These are phyloP conservation scores for Euphorbia pulcherrima DNA, from an alignment of 345 rosid genomes.

Conservation along the genomic window DNA sequence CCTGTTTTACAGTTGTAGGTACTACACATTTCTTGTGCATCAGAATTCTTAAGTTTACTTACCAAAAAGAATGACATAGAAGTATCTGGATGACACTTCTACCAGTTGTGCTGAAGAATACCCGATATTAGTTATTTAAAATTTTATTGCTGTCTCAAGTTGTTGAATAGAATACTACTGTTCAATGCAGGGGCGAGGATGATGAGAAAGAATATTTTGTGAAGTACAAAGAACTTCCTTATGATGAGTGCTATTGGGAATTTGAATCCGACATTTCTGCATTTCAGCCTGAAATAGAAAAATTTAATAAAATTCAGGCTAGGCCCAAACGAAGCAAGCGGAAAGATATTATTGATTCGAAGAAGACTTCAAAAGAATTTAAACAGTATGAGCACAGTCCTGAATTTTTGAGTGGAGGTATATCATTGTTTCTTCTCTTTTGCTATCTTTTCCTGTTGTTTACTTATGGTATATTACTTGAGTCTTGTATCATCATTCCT, in stretches of 20 bases:
- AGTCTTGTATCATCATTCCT: slow-evolving; percentile 18
- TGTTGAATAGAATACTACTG: slow-evolving; percentile 6
- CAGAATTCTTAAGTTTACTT: not conserved
- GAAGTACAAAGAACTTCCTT: slow-evolving; percentile 89
- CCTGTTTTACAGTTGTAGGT: not conserved
- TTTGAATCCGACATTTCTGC: slow-evolving; percentile 85
- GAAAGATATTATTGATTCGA: slow-evolving; percentile 51
- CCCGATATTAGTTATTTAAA: not conserved
- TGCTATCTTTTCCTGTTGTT: slow-evolving; percentile 9
- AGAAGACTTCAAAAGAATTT: slow-evolving; percentile 69
- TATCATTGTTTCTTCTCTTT: slow-evolving; percentile 17
- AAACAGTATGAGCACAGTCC: slow-evolving; percentile 82
- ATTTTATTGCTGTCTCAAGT: slow-evolving; percentile 11
- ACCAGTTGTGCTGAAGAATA: not conserved
- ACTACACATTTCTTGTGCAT: not conserved
- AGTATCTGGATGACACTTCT: not conserved
- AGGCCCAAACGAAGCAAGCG: slow-evolving; percentile 51
- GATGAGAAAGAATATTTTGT: slow-evolving; percentile 87
- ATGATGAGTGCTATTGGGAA: slow-evolving; percentile 99
- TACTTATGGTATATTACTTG: slow-evolving; percentile 11
- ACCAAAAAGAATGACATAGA: not conserved
- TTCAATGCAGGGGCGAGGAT: slow-evolving; percentile 67
- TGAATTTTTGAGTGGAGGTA: slow-evolving; percentile 90
- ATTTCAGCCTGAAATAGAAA: slow-evolving; percentile 85
- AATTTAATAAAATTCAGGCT: slow-evolving; percentile 61